phyloP scores from a whole-genome alignment of 257 asterid species.

The Solanum virginianum region DNA sequence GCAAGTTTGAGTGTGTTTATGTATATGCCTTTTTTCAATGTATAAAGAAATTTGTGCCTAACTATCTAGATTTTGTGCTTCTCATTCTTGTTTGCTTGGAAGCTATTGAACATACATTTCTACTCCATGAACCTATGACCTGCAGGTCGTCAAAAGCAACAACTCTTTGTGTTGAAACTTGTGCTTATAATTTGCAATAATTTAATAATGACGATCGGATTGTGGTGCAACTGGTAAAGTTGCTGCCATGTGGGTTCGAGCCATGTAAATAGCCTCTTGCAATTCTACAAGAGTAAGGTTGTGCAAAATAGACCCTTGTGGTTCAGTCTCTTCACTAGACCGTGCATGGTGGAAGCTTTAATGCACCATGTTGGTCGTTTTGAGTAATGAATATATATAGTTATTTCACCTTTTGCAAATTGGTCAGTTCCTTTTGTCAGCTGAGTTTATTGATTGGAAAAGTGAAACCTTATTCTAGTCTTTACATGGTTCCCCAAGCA shows the following conservation, averaged over 20 bases:
- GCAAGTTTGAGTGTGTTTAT: not conserved
- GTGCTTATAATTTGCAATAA: not conserved
- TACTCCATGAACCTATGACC: not conserved
- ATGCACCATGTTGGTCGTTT: not conserved
- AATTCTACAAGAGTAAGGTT: not conserved
- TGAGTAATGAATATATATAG: not conserved
- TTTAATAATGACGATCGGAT: not conserved
- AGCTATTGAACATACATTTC: not conserved
- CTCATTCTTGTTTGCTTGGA: not conserved
- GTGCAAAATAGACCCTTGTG: not conserved
- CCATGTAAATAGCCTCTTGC: not conserved
- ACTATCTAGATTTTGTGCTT: not conserved
- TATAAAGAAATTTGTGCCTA: not conserved
- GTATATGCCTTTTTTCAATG: not conserved
- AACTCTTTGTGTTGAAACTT: not conserved
- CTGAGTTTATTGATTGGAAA: not conserved
- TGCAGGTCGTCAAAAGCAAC: not conserved
- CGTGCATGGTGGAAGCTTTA: not conserved
- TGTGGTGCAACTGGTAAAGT: not conserved
- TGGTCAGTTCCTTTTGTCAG: not conserved
- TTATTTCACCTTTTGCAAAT: not conserved
- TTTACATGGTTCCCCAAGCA: not conserved
- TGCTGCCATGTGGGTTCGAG: not conserved
- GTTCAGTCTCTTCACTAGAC: not conserved
- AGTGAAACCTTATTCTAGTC: not conserved